A percentile compares a stretch with the other conserved stretches of the same genome.
Evolutionary conservation across 2,329 filamentous ascomycete species (phyloP).

Genomic region (Arthrobotrys sphaeroides): DNA sequence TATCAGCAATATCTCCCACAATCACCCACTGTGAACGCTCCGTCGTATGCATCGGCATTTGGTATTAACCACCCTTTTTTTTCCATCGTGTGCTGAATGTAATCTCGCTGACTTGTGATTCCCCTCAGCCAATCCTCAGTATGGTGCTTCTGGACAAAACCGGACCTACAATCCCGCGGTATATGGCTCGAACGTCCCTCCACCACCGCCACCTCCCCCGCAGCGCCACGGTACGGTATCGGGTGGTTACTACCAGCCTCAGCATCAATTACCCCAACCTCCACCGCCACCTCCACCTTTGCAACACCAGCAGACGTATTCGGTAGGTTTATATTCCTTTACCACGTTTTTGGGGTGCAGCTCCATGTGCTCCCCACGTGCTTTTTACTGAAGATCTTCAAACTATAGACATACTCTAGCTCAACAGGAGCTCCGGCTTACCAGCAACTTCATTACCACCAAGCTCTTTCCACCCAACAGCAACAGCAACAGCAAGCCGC

Average conservation of each 20-base stretch:
- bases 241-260: conserved; percentile 35
- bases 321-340: conserved; percentile 25
- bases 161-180: conserved; percentile 48
- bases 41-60: conserved; percentile 34
- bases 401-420: conserved; percentile 23
- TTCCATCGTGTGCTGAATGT: not conserved
- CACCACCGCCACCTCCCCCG: conserved; percentile 45
- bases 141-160: conserved; percentile 35
- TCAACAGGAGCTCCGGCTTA: conserved; percentile 21
- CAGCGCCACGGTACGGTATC: conserved; percentile 44
- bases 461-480: conserved; percentile 9
- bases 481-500: not conserved
- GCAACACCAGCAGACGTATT: conserved; percentile 43
- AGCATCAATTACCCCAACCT: conserved; percentile 34
- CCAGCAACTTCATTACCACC: conserved; percentile 39
- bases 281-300: conserved; percentile 41
- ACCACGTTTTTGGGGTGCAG: not conserved
- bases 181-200: conserved; percentile 37
- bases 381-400: not conserved
- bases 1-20: conserved; percentile 47
- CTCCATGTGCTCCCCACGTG: not conserved
- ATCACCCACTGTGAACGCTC: conserved; percentile 48
- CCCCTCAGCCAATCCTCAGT: conserved; percentile 40
- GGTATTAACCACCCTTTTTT: conserved; percentile 19
- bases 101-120: not conserved